phyloP scores from a whole-genome alignment of 345 rosid genomes.

The Nasturtium officinale region DNA sequence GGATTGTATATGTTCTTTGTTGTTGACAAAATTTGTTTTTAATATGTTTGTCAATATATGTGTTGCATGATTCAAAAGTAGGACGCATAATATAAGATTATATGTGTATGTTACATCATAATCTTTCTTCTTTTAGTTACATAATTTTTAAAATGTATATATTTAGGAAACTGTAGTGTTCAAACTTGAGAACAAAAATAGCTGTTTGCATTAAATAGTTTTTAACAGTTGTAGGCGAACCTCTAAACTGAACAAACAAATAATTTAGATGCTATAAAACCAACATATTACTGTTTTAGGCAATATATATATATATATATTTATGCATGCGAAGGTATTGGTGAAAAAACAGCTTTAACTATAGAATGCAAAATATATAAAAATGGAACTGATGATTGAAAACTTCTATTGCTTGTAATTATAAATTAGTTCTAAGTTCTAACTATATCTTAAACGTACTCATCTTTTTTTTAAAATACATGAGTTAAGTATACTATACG shows the following conservation, averaged over 20 bases:
- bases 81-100: too few relatives aligned
- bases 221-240: neutral
- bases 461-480: neutral
- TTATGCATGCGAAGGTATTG: neutral
- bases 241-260: neutral
- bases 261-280: neutral
- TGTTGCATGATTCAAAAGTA: too few relatives aligned
- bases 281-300: neutral
- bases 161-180: neutral
- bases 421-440: slow-evolving; percentile 12
- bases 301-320: neutral
- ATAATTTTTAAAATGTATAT: too few relatives aligned
- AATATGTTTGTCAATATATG: too few relatives aligned
- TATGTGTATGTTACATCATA: neutral
- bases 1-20: neutral
- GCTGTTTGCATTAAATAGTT: neutral
- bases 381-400: neutral
- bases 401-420: neutral
- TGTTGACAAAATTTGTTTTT: neutral
- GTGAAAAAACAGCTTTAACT: neutral
- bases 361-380: neutral
- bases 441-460: neutral
- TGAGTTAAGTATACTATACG: neutral
- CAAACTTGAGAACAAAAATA: too few relatives aligned
- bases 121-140: neutral